phyloP scores from a whole-genome alignment of 305 asterid species.

The Rubia occidens region DNA sequence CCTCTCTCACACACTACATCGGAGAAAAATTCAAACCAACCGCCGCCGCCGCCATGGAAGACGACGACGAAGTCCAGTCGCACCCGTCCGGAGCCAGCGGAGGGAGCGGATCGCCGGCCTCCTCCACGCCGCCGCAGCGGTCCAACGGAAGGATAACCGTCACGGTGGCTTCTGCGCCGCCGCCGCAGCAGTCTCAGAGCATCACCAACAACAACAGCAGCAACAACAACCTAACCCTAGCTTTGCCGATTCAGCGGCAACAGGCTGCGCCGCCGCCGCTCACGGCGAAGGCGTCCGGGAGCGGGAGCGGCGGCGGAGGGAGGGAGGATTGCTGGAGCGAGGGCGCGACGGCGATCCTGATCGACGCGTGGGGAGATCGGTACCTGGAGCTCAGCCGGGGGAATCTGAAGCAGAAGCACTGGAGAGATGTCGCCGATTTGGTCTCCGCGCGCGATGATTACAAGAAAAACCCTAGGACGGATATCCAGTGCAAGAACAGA shows the following conservation, averaged over 20 bases:
- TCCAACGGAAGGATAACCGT: slow-evolving; percentile 66
- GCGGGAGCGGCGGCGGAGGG: too few relatives aligned
- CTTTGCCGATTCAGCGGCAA: too few relatives aligned
- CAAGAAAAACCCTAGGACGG: slow-evolving; percentile 58
- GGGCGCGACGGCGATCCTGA: slow-evolving; percentile 64
- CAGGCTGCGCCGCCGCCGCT: too few relatives aligned
- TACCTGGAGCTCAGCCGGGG: slow-evolving; percentile 82
- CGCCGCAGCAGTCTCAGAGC: slow-evolving; percentile 23
- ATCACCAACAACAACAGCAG: slow-evolving; percentile 38
- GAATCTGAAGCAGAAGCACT: slow-evolving; percentile 84
- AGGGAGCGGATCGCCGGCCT: slow-evolving; percentile 25
- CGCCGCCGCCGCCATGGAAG: slow-evolving; percentile 39
- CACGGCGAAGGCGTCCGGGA: too few relatives aligned
- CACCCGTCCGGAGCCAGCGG: slow-evolving; percentile 28
- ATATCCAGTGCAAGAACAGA: slow-evolving; percentile 88
- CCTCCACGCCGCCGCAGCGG: slow-evolving; percentile 15
- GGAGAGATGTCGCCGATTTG: slow-evolving; percentile 85
- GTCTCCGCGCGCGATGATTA: slow-evolving; percentile 53
- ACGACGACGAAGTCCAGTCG: slow-evolving; percentile 61
- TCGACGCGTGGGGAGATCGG: slow-evolving; percentile 85
- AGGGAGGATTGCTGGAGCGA: slow-evolving; percentile 19
- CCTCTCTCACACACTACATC: not conserved
- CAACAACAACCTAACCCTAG: not conserved
- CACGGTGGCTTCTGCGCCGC: slow-evolving; percentile 58
- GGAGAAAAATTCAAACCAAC: not conserved